phyloP scores from a whole-genome alignment of 2,329 filamentous ascomycete genomes.

The Cercospora zeae-maydis region DNA sequence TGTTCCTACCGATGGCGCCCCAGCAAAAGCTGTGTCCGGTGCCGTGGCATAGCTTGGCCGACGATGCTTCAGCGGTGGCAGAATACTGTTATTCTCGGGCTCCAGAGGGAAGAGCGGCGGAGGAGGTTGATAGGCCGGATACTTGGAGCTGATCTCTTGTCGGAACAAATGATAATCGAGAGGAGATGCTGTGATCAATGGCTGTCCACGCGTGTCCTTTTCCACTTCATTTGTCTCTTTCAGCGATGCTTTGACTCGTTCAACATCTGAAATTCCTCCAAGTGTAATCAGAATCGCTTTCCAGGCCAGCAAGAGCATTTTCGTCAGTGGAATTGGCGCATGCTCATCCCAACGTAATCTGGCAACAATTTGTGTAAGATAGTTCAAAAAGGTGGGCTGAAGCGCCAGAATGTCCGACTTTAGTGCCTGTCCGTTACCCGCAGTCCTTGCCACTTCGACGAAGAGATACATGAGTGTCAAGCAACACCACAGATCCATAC shows the following conservation, averaged over 20 bases:
- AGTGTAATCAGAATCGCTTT: slow-evolving; percentile 85
- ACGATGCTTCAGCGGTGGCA: slow-evolving; percentile 79
- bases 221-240: slow-evolving; percentile 55
- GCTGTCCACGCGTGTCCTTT: slow-evolving; percentile 60
- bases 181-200: slow-evolving; percentile 86
- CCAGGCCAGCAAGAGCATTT: slow-evolving; percentile 73
- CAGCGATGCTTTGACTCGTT: slow-evolving; percentile 68
- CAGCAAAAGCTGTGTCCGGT: slow-evolving; percentile 41
- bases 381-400: slow-evolving; percentile 64
- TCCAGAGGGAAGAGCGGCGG: slow-evolving; percentile 79
- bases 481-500: slow-evolving; percentile 47
- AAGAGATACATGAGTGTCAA: slow-evolving; percentile 50
- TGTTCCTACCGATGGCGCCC: slow-evolving; percentile 47
- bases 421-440: slow-evolving; percentile 28
- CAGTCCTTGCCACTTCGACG: slow-evolving; percentile 44
- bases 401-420: slow-evolving; percentile 36
- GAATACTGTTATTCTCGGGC: slow-evolving; percentile 82
- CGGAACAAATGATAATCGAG: slow-evolving; percentile 95
- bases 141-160: slow-evolving; percentile 96
- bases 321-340: slow-evolving; percentile 55
- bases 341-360: slow-evolving; percentile 55
- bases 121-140: slow-evolving; percentile 91
- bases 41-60: slow-evolving; percentile 42
- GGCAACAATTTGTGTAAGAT: slow-evolving; percentile 61
- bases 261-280: slow-evolving; percentile 71